These are phyloP conservation scores for Magnaporthiopsis incrustans DNA, from an alignment of 2,329 filamentous ascomycete species.

Conservation along the genomic window DNA sequence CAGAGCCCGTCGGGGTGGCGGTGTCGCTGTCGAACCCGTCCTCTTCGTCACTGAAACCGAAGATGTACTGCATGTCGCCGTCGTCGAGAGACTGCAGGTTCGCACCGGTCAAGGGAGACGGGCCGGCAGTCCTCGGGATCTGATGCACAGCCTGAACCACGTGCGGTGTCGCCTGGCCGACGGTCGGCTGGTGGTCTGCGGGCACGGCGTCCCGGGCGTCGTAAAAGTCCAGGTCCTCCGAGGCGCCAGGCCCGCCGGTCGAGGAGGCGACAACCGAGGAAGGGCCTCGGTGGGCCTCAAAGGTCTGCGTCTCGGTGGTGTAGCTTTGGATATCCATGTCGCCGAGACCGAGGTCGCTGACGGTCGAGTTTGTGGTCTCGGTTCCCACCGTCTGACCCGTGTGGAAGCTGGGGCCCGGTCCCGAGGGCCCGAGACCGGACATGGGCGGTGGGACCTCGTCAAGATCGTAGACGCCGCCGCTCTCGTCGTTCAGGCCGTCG, in stretches of 20 bases:
- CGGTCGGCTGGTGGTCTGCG: constrained; percentile 18
- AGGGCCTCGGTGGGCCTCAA: constrained; percentile 31
- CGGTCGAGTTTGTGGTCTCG: constrained; percentile 19
- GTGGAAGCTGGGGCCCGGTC: constrained; percentile 38
- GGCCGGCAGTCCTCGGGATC: no score
- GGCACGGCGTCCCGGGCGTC: constrained; percentile 27
- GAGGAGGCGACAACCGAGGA: constrained; percentile 20
- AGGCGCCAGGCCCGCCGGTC: constrained; percentile 19
- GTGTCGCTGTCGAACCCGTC: constrained; percentile 4
- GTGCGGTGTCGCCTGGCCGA: constrained; percentile 13
- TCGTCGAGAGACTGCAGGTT: background rate
- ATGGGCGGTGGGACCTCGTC: constrained; percentile 24
- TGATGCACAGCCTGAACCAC: constrained; percentile 8
- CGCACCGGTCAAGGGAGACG: no score
- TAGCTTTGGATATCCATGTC: constrained; percentile 21
- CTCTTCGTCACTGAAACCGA: background rate
- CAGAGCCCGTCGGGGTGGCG: constrained; percentile 4
- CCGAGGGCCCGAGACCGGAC: constrained; percentile 34
- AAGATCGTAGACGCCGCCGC: constrained; percentile 39
- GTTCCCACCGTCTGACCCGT: constrained; percentile 31
- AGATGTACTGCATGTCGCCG: background rate
- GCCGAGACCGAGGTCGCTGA: constrained; percentile 27
- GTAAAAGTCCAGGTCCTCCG: constrained; percentile 21
- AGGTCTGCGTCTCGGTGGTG: constrained; percentile 24
- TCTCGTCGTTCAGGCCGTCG: constrained; percentile 44